Percentiles rank a stretch among this genome's conserved stretches.
Conservation (phyloP, 2,329 filamentous ascomycete species). For the Epichloe typhina region DNA sequence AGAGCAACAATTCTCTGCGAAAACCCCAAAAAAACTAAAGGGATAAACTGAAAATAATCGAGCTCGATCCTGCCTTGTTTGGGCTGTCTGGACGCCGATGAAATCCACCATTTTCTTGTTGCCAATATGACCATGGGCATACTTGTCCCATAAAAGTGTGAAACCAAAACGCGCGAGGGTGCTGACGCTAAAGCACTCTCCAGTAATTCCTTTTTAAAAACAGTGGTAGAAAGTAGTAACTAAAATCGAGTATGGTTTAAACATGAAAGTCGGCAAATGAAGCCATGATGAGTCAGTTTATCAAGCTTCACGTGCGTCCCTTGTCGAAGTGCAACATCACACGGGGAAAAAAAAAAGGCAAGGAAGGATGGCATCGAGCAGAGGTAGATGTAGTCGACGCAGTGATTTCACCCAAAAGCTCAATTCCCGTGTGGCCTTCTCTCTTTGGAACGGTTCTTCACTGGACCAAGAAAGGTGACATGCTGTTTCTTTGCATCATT, state of each 20-base stretch:
- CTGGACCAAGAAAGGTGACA: slow-evolving; percentile 40
- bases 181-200: slow-evolving; percentile 1
- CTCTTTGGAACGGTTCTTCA: slow-evolving; percentile 28
- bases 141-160: background rate
- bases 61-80: background rate
- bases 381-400: background rate
- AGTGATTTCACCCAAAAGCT: slow-evolving; percentile 4
- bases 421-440: slow-evolving; percentile 12
- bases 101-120: background rate
- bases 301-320: background rate
- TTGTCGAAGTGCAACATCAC: slow-evolving; percentile 2
- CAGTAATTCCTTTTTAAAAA: slow-evolving; percentile 1
- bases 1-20: slow-evolving; percentile 1
- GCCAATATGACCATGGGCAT: background rate
- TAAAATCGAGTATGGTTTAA: slow-evolving; percentile 7
- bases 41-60: background rate
- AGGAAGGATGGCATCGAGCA: background rate
- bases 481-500: slow-evolving; percentile 35
- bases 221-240: slow-evolving; percentile 2
- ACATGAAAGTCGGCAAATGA: slow-evolving; percentile 3
- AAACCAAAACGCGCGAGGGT: background rate
- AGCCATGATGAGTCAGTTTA: slow-evolving; percentile 5
- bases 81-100: background rate
- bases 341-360: background rate
- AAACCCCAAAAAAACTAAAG: background rate